These are phyloP conservation scores for Casuarina cunninghamiana DNA, from an alignment of 306 rosid species.

Conservation along the genomic window DNA sequence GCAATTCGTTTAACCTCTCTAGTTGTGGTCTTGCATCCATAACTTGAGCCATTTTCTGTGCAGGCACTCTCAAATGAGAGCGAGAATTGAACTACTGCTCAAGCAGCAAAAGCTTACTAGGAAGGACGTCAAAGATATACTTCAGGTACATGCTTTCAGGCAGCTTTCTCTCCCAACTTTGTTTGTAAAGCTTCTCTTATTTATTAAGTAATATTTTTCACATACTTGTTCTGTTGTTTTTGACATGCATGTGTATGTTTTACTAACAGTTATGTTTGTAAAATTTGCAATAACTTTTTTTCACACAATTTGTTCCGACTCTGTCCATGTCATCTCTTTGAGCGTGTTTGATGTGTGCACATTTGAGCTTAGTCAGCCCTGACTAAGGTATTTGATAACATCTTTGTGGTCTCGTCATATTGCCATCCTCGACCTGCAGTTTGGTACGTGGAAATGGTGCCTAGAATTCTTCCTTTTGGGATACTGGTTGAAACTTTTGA, in stretches of 20 bases:
- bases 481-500: background rate
- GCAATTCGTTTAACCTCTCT: conserved; percentile 21
- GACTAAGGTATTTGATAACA: background rate
- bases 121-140: conserved; percentile 70
- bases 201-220: background rate
- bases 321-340: background rate
- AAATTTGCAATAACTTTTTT: background rate
- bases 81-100: conserved; percentile 85
- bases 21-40: conserved; percentile 11
- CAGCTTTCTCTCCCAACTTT: background rate
- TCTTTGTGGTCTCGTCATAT: background rate
- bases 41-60: conserved; percentile 21
- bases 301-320: background rate
- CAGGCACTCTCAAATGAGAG: conserved; percentile 83
- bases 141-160: conserved; percentile 55
- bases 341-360: background rate
- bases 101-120: conserved; percentile 82
- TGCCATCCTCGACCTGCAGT: background rate
- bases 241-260: background rate
- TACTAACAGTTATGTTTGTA: background rate
- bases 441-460: background rate
- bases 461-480: background rate
- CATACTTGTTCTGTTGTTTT: background rate
- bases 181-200: background rate
- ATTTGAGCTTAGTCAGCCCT: background rate